Percentiles rank a stretch among this genome's conserved stretches.
Evolutionary conservation across 2,329 filamentous ascomycete genomes (phyloP).

Genomic region (Alternaria incomplexa): DNA sequence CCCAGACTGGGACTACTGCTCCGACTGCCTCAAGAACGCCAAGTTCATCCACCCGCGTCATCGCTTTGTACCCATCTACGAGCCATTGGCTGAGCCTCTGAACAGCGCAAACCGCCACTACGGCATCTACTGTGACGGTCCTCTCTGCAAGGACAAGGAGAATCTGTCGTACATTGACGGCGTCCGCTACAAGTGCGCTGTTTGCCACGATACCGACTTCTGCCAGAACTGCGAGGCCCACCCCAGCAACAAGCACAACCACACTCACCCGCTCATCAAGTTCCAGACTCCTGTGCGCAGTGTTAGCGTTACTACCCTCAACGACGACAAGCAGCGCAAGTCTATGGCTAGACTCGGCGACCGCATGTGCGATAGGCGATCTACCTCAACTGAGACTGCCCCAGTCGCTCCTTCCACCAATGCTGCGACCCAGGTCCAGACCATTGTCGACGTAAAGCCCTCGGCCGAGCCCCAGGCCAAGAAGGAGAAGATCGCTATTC

Average conservation of each 20-base stretch:
- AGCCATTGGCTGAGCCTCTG: constrained; percentile 64
- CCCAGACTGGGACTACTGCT: constrained; percentile 97
- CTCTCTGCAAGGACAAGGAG: constrained; percentile 72
- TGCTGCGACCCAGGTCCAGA: constrained; percentile 69
- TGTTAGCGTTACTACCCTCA: constrained; percentile 83
- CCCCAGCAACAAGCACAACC: constrained; percentile 85
- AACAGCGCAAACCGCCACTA: constrained; percentile 65
- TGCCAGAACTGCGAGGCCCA: constrained; percentile 92
- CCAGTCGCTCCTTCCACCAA: constrained; percentile 56
- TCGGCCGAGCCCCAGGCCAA: constrained; percentile 52
- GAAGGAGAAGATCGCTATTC: constrained; percentile 52
- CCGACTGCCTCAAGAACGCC: constrained; percentile 72
- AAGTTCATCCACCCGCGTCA: constrained; percentile 77
- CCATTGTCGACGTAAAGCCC: constrained; percentile 65
- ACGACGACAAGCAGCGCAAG: constrained; percentile 74
- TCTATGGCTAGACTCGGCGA: constrained; percentile 77
- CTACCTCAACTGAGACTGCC: constrained; percentile 60
- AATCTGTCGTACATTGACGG: constrained; percentile 73
- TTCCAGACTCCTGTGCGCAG: constrained; percentile 92
- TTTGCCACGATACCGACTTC: constrained; percentile 94
- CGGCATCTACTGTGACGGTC: constrained; percentile 94
- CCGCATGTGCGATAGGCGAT: constrained; percentile 48
- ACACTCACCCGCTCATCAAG: constrained; percentile 95
- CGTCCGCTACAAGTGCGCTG: constrained; percentile 93
- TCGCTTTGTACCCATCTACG: constrained; percentile 87